Percentiles rank a stretch among this genome's conserved stretches.
These are phyloP conservation scores for Colletotrichum magnum DNA, from an alignment of 2,329 filamentous ascomycete species.

Conservation along the genomic window DNA sequence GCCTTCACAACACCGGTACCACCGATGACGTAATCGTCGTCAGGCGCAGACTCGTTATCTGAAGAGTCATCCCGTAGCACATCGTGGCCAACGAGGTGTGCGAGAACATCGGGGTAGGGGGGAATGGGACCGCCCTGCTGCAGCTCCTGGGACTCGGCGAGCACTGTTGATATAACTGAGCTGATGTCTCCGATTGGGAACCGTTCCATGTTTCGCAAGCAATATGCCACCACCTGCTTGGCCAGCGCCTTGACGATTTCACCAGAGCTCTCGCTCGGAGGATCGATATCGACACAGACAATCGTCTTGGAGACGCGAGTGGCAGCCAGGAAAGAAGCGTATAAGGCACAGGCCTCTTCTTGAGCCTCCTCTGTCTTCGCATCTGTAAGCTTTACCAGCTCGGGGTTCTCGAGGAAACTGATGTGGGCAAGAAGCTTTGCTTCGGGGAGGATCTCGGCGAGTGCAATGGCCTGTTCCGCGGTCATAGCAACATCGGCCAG, in stretches of 20 bases:
- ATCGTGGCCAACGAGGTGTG: slow-evolving; percentile 86
- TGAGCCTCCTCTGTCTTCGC: slow-evolving; percentile 84
- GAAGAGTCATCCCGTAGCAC: slow-evolving; percentile 66
- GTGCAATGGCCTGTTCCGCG: slow-evolving; percentile 88
- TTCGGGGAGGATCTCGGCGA: slow-evolving; percentile 93
- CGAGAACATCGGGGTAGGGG: slow-evolving; percentile 84
- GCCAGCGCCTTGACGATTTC: slow-evolving; percentile 93
- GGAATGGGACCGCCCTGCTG: slow-evolving; percentile 46
- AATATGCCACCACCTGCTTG: slow-evolving; percentile 96
- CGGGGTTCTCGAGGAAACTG: slow-evolving; percentile 86
- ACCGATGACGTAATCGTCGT: slow-evolving; percentile 96
- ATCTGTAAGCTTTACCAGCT: slow-evolving; percentile 78
- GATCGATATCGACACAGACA: slow-evolving; percentile 92
- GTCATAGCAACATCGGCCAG: slow-evolving; percentile 87
- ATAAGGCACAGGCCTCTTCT: slow-evolving; percentile 94
- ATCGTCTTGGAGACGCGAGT: slow-evolving; percentile 86
- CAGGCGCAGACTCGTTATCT: slow-evolving; percentile 79
- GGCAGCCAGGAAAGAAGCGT: slow-evolving; percentile 91
- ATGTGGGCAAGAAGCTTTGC: slow-evolving; percentile 86
- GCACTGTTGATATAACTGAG: slow-evolving; percentile 55
- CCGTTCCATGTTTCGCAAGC: slow-evolving; percentile 89
- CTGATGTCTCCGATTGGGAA: slow-evolving; percentile 77
- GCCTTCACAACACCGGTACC: slow-evolving; percentile 97
- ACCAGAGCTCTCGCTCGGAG: slow-evolving; percentile 84
- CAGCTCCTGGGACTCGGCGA: slow-evolving; percentile 52